A percentile compares a stretch with the other conserved stretches of the same genome.
phyloP scores from a whole-genome alignment of 176 grass and related monocot species.

The Carex parvula region DNA sequence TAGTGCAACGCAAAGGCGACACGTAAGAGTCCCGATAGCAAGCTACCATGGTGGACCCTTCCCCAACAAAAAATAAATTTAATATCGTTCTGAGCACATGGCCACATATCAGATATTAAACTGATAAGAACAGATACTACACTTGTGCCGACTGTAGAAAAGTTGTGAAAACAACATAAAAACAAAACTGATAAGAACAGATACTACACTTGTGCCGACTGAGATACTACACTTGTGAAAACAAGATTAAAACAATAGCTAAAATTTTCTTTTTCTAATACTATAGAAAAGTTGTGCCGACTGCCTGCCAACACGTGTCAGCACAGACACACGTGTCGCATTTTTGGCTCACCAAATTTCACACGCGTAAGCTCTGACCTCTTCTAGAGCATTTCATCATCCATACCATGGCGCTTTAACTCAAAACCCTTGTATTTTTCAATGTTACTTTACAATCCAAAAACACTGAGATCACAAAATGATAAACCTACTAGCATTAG shows the following conservation, averaged over 20 bases:
- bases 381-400: too few relatives aligned
- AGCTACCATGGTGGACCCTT: too few relatives aligned
- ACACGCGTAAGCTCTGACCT: neutral
- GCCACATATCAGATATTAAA: conserved; percentile 31
- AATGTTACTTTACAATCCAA: neutral
- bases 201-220: conserved; percentile 54
- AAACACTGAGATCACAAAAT: conserved; percentile 18
- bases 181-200: conserved; percentile 66
- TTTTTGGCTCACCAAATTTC: neutral
- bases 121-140: conserved; percentile 65
- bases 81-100: too few relatives aligned
- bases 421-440: neutral
- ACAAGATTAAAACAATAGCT: neutral
- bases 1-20: too few relatives aligned
- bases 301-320: neutral
- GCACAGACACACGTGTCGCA: neutral
- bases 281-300: neutral
- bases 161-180: too few relatives aligned
- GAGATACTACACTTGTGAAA: too few relatives aligned
- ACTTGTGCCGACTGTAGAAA: too few relatives aligned
- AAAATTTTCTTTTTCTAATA: neutral
- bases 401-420: neutral
- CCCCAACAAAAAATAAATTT: too few relatives aligned
- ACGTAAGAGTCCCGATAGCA: too few relatives aligned
- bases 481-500: conserved; percentile 69